Conservation (phyloP, 495 filamentous ascomycete species). For the Aspergillus hancockii region DNA sequence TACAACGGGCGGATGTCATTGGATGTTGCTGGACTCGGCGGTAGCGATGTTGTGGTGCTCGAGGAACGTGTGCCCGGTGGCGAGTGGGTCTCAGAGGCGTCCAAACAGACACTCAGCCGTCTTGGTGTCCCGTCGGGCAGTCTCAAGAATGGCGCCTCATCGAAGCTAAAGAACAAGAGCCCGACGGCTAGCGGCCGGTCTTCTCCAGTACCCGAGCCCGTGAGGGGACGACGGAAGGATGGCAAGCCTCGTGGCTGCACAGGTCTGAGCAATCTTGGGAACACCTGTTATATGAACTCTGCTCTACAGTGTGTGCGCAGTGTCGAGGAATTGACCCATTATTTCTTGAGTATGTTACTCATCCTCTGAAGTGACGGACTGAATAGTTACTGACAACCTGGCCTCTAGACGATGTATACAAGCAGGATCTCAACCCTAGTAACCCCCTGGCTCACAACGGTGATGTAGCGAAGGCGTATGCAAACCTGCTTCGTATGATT, state of each 20-base stretch:
- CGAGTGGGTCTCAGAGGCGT: conserved; percentile 63
- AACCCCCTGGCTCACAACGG: conserved; percentile 86
- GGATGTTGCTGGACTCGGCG: conserved; percentile 61
- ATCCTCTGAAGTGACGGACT: conserved; percentile 1
- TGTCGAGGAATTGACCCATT: conserved; percentile 86
- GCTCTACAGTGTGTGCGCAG: conserved; percentile 90
- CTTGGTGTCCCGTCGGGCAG: conserved; percentile 42
- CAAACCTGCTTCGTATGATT: conserved; percentile 68
- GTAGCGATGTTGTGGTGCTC: conserved; percentile 70
- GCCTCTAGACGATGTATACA: conserved; percentile 61
- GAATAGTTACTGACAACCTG: conserved; percentile 23
- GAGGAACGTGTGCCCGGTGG: conserved; percentile 71
- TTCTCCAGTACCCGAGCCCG: conserved; percentile 58
- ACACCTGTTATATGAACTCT: conserved; percentile 99
- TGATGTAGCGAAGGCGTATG: conserved; percentile 79
- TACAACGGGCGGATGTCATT: conserved; percentile 74
- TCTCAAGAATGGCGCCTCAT: conserved; percentile 35
- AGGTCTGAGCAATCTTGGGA: conserved; percentile 86
- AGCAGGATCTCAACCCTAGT: conserved; percentile 74
- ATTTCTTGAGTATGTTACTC: conserved; percentile 69
- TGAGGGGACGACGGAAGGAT: conserved; percentile 66
- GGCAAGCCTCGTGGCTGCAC: conserved; percentile 71
- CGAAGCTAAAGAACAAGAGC: conserved; percentile 39
- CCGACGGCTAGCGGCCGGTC: conserved; percentile 57
- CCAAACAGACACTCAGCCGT: conserved; percentile 40